Base-by-base conservation (phyloP, 768 basidiomycete species). In the Tricholoma sp. region DNA sequence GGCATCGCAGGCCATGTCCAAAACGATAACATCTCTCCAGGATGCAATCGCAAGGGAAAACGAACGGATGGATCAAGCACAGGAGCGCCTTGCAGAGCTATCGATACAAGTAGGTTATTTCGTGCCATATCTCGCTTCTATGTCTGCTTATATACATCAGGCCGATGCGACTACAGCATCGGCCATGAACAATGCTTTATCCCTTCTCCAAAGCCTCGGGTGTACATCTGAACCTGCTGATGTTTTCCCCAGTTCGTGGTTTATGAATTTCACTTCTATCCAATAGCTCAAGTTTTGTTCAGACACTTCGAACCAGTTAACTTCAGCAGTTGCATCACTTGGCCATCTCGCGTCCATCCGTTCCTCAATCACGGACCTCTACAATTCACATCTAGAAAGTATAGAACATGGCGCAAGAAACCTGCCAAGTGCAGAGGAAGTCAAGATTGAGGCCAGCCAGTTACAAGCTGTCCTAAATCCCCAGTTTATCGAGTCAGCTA, bases 61-160 rank as follows among this genome's bases (percentile, higher is more conserved):
- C 49, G 50, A 46, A 5, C 59, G 60, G 1, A 67, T 71, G 11
- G 35, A 27, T 8, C 54, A 49, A 12, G 50, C 62, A 8, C 64
- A 72, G 50, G 67, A 69, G 43, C 57, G 56, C 2, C 61, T 74
- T 24, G 59, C 63, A 34, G 67, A 72, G 35, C 58, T 72, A 12
- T 71, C 72, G 10, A 52, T 70, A 27, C 31, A 68, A 19, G 74
- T 72, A 43, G 51, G 63, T 34, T 7, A 19, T 4, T 31, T 50
- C 14, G 31, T 45, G 10, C 47, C 19, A 47, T 12, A 51, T 24
- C 18, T 19, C 12, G 14, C 5, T 6, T 3, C 24, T 31, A 47
- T 9, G 43, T 19, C 4, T 35, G 11, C 47, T 49, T 10, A 27
- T 47, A n/a, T 27, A 24, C 35, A 1, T n/a, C 27, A 63, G 61